Conservation (phyloP, 169 alveolate species). For the Eimeria acervulina region DNA sequence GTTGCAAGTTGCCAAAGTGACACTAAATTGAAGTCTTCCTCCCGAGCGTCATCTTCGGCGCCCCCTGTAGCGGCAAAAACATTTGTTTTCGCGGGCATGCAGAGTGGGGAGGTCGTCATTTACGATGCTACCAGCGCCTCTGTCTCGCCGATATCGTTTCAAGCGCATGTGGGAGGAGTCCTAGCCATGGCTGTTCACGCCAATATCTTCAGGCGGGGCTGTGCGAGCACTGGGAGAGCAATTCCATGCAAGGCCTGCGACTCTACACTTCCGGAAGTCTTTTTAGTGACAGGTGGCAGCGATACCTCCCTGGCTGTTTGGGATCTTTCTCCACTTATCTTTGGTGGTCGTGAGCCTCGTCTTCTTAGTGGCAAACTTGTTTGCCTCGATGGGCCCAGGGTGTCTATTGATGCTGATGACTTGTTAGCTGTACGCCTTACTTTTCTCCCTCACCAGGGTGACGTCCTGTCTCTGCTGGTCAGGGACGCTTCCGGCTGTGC, state of each 20-base stretch:
- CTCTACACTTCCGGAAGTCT: conserved; percentile 56
- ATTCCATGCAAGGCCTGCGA: conserved; percentile 74
- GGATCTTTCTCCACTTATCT: conserved; percentile 79
- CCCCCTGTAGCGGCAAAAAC: conserved; percentile 68
- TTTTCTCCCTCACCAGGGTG: conserved; percentile 83
- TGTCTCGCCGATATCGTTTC: conserved; percentile 74
- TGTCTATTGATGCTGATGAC: conserved; percentile 72
- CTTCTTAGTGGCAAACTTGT: conserved; percentile 65
- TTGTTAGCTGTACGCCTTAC: conserved; percentile 75
- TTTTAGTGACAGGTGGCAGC: conserved; percentile 81
- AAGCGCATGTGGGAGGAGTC: conserved; percentile 83
- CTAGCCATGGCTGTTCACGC: conserved; percentile 79
- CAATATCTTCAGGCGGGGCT: conserved; percentile 9
- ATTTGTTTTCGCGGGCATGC: conserved; percentile 74
- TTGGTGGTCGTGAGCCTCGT: conserved; percentile 71
- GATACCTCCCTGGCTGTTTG: conserved; percentile 82
- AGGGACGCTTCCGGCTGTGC: conserved; percentile 21
- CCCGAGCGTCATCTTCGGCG: neutral
- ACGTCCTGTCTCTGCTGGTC: conserved; percentile 76
- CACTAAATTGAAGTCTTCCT: neutral
- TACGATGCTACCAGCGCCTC: conserved; percentile 77
- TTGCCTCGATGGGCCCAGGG: conserved; percentile 52
- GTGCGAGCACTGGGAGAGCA: conserved; percentile 33
- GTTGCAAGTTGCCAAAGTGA: neutral
- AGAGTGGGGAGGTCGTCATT: conserved; percentile 71